Evolutionary conservation across 2,329 filamentous ascomycete genomes (phyloP).

Genomic region (Phialocephala subalpina): DNA sequence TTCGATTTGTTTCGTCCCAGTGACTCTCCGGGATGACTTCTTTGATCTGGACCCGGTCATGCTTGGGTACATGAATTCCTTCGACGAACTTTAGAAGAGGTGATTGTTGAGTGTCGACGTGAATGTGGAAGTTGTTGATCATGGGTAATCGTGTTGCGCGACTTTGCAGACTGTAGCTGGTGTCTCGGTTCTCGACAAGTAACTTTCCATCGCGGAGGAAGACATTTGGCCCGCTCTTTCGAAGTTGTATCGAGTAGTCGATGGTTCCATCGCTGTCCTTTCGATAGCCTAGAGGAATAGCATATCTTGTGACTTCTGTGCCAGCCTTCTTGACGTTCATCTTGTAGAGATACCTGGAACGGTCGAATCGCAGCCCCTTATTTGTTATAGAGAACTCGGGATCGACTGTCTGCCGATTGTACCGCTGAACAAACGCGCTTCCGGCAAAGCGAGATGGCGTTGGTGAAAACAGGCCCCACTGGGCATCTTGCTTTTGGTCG

Average conservation of each 20-base stretch:
- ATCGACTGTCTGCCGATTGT: background rate
- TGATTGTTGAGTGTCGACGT: background rate
- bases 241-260: slow-evolving; percentile 1
- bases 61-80: background rate
- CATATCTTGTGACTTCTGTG: background rate
- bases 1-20: slow-evolving; percentile 10
- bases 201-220: slow-evolving; percentile 13
- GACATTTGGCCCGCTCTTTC: slow-evolving; percentile 9
- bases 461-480: slow-evolving; percentile 7
- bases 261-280: background rate
- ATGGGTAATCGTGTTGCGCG: background rate
- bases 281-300: background rate
- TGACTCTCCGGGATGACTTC: slow-evolving; percentile 14
- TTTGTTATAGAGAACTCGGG: slow-evolving; percentile 14
- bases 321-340: background rate
- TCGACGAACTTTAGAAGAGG: background rate
- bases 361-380: slow-evolving; percentile 15
- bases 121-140: slow-evolving; percentile 2
- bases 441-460: slow-evolving; percentile 7
- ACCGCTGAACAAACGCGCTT: background rate
- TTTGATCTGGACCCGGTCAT: background rate
- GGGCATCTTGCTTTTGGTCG: background rate
- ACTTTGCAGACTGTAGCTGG: background rate
- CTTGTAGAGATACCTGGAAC: slow-evolving; percentile 3
- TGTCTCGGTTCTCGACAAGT: background rate